Conservation (phyloP, 805 yeast species). For the Starmerella powellii region DNA sequence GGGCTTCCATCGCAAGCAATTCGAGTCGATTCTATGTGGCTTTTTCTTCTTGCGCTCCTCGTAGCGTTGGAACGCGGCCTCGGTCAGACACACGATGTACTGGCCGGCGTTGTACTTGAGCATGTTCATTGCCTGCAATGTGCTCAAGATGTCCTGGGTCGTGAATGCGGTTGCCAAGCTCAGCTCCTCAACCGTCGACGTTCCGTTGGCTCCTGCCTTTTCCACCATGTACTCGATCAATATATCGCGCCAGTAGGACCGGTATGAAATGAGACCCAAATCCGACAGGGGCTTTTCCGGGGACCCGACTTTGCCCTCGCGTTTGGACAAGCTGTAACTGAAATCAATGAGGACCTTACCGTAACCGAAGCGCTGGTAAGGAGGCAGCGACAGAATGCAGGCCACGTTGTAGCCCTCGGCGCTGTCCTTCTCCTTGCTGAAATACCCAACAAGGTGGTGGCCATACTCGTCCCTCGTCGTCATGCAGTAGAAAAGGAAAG, state of each 20-base stretch:
- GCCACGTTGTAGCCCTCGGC: slow-evolving; percentile 95
- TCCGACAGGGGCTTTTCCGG: slow-evolving; percentile 97
- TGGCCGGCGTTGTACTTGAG: slow-evolving; percentile 90
- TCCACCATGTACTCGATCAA: slow-evolving; percentile 63
- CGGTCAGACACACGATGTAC: slow-evolving; percentile 77
- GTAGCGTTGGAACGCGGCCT: slow-evolving; percentile 64
- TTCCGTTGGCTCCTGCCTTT: slow-evolving; percentile 40
- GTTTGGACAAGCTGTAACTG: slow-evolving; percentile 78
- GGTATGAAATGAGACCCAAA: slow-evolving; percentile 79
- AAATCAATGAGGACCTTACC: slow-evolving; percentile 88
- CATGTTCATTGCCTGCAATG: slow-evolving; percentile 82
- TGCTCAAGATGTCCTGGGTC: slow-evolving; percentile 86
- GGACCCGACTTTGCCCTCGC: slow-evolving; percentile 83
- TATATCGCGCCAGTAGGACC: slow-evolving; percentile 95
- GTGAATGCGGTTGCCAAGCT: slow-evolving; percentile 85
- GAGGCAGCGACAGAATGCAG: slow-evolving; percentile 90
- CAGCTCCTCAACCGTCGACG: slow-evolving; percentile 78
- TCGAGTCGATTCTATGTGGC: slow-evolving; percentile 63
- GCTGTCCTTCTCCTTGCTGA: slow-evolving; percentile 92
- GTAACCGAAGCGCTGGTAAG: slow-evolving; percentile 89
- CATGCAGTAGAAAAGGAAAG: slow-evolving; percentile 93
- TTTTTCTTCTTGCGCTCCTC: slow-evolving; percentile 60
- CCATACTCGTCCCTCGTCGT: slow-evolving; percentile 79
- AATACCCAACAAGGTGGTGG: slow-evolving; percentile 91
- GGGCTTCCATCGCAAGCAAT: slow-evolving; percentile 76